Percentiles rank a stretch among this genome's conserved stretches.
phyloP scores from a whole-genome alignment of 257 asterid species.

The Penstemon eatonii region DNA sequence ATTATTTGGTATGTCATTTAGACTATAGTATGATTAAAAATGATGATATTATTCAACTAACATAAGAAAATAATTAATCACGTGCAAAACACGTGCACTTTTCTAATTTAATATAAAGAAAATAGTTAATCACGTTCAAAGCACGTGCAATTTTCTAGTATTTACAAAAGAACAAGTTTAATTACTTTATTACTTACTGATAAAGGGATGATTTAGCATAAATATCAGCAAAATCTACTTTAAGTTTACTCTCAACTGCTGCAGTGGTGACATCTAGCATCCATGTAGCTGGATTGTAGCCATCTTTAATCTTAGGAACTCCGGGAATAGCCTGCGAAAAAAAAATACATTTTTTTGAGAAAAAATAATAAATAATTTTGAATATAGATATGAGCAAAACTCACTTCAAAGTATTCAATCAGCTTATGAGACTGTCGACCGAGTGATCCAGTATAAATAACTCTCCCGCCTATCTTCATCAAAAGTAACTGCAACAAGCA shows the following conservation, averaged over 20 bases:
- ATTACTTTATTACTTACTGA: slow-evolving; percentile 30
- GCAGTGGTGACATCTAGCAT: slow-evolving; percentile 51
- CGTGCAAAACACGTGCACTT: no score
- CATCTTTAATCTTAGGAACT: slow-evolving; percentile 45
- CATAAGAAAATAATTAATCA: no score
- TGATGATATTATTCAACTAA: no score
- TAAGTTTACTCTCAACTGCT: slow-evolving; percentile 39
- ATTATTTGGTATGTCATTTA: no score
- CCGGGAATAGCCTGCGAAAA: slow-evolving; percentile 44
- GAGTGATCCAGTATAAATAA: slow-evolving; percentile 50
- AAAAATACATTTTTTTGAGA: no score
- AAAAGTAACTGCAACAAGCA: slow-evolving; percentile 41
- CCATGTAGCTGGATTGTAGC: slow-evolving; percentile 65
- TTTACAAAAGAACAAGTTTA: background rate
- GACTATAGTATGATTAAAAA: no score
- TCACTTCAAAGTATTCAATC: slow-evolving; percentile 56
- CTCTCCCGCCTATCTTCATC: slow-evolving; percentile 61
- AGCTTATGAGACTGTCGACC: slow-evolving; percentile 51
- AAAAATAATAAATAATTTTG: no score
- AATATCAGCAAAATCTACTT: slow-evolving; percentile 49
- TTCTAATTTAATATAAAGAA: no score
- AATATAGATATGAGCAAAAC: background rate
- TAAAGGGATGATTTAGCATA: slow-evolving; percentile 47
- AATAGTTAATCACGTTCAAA: no score
- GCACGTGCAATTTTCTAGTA: no score